phyloP scores from a whole-genome alignment of 768 basidiomycete species.

The Auriscalpium vulgare region DNA sequence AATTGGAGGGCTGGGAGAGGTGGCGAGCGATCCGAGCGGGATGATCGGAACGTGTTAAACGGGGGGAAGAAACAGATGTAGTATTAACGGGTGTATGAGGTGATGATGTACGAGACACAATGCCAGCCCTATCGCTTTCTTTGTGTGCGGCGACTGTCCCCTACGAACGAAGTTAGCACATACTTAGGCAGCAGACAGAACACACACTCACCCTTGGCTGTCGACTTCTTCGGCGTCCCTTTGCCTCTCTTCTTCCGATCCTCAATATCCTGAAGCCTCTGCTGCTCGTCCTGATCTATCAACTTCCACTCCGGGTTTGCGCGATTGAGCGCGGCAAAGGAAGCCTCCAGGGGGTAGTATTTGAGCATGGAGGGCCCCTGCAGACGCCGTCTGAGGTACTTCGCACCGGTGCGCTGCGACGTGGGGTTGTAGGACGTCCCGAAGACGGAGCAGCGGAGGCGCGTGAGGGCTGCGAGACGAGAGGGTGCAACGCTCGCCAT shows the following conservation, averaged over 20 bases:
- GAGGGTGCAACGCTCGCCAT: conserved; percentile 37
- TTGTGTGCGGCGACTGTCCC: conserved; percentile 43
- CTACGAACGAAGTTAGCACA: conserved; percentile 22
- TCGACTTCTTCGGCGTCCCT: conserved; percentile 77
- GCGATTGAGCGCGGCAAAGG: conserved; percentile 43
- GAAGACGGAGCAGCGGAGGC: conserved; percentile 68
- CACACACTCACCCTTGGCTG: conserved; percentile 46
- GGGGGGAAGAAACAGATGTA: too few species aligned
- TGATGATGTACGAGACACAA: not conserved
- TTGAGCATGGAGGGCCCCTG: conserved; percentile 79
- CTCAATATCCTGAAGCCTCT: conserved; percentile 60
- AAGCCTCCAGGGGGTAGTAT: conserved; percentile 69
- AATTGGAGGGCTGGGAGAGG: conserved; percentile 32
- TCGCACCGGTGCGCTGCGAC: conserved; percentile 77
- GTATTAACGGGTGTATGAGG: not conserved
- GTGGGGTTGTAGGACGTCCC: conserved; percentile 86
- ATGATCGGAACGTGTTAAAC: conserved; percentile 2
- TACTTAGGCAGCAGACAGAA: not conserved
- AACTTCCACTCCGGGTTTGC: conserved; percentile 28
- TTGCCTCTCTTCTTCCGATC: conserved; percentile 70
- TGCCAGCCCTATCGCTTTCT: conserved; percentile 28
- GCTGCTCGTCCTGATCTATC: conserved; percentile 57
- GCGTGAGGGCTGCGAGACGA: conserved; percentile 52
- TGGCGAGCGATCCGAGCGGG: not conserved
- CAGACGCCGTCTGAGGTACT: conserved; percentile 78